Evolutionary conservation across 768 basidiomycete species (phyloP), one percentile per base, ranked within the genome.

Genomic region (Termitomyces sp.): DNA sequence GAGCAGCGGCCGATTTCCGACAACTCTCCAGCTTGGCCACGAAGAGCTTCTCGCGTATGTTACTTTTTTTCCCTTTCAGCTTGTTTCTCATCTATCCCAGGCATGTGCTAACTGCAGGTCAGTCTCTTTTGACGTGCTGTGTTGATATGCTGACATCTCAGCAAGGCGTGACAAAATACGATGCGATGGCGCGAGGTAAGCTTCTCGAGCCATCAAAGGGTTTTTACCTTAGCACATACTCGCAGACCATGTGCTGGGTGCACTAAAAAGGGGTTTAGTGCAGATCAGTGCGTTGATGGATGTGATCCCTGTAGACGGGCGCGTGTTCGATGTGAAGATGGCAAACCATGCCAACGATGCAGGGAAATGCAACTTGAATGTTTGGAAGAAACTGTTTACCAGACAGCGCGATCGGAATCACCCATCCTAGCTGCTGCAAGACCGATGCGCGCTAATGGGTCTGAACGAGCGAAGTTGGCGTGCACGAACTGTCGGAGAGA

Each of bases 101-200:
- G 83, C 83, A 42, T 84, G 83, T 68, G 79, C 81, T 12, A 80
- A 74, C 50, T 84, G 83, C 76, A 82, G 83, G 83, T 77, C 62
- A 63, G 60, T 64, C 57, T 46, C 47, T 44, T 53, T 2, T 58
- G 47, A 46, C 54, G 7, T 49, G 42, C 52, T 46, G 30, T 42
- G 44, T 47, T 37, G 55, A 23, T 47, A 55, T 58, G 40, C 52
- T 58, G 50, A 63, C 58, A 45, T 52, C 47, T 46, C 43, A 56
- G 27, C 48, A 64, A 85, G 83, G 63, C 80, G 79, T 59, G 83
- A 85, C 64, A 85, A 85, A 68, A 77, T 81, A 57, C 78, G 82
- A 57, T 85, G 83, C 67, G 80, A 84, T 65, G 78, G 80, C 25
- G 67, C 70, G 59, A 78, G 77, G 78, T 83, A 64, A 45, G 74